Evolutionary conservation across 176 grass and related monocot species (phyloP).

Genomic region (Eleusine coracana): DNA sequence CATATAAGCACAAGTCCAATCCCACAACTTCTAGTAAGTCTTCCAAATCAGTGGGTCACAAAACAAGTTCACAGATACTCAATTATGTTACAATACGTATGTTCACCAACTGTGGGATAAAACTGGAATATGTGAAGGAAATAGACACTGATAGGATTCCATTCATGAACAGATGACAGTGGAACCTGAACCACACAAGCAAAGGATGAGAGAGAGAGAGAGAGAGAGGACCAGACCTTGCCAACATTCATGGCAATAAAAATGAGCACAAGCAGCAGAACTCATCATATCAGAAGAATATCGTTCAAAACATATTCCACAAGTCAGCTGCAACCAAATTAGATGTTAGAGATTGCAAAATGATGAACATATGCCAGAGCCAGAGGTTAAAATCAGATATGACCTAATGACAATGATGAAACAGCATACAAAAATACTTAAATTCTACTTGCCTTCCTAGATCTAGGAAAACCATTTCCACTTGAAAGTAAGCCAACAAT

Average conservation of each 20-base stretch:
- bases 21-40: background rate
- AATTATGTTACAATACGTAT: background rate
- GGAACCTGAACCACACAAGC: too few relatives aligned
- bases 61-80: background rate
- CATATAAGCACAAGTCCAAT: background rate
- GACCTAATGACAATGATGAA: conserved; percentile 23
- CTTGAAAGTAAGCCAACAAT: conserved; percentile 66
- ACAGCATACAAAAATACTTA: conserved; percentile 15
- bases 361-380: background rate
- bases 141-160: background rate
- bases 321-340: conserved; percentile 75
- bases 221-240: conserved; percentile 54
- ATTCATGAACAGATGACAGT: background rate
- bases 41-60: background rate
- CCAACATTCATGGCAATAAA: conserved; percentile 87
- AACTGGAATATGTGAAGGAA: background rate
- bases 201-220: background rate
- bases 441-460: conserved; percentile 47
- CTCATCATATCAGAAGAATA: conserved; percentile 54
- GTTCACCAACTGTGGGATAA: background rate
- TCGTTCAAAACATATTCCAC: conserved; percentile 94
- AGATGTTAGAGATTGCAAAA: conserved; percentile 27
- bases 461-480: conserved; percentile 35
- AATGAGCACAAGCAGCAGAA: conserved; percentile 76
- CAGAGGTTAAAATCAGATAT: conserved; percentile 18